Percentiles rank a stretch among this genome's conserved stretches.
Evolutionary conservation across 208 protist genomes (phyloP).

Genomic region (Crithidia brevicula): DNA sequence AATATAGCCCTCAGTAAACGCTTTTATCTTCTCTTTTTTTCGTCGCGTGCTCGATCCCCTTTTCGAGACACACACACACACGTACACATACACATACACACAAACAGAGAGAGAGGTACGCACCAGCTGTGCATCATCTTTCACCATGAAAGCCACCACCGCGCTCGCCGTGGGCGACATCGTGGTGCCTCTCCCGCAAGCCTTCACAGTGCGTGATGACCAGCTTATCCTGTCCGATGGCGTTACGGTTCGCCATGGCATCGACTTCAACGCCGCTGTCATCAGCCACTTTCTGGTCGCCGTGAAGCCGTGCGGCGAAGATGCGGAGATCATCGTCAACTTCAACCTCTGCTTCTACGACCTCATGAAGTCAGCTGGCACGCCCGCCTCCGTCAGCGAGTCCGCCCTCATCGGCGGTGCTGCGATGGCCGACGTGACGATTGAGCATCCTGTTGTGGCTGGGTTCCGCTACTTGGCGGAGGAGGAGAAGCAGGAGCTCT

Average conservation of each 20-base stretch:
- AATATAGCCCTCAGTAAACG: no score
- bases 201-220: constrained; percentile 42
- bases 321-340: constrained; percentile 62
- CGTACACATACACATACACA: neutral
- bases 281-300: constrained; percentile 83
- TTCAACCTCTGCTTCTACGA: constrained; percentile 78
- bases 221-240: constrained; percentile 58
- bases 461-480: constrained; percentile 72
- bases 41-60: neutral
- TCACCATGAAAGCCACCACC: constrained; percentile 51
- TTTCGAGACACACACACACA: neutral
- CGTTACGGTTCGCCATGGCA: constrained; percentile 43
- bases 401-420: neutral
- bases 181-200: constrained; percentile 55
- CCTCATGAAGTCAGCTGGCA: constrained; percentile 23
- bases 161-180: constrained; percentile 63
- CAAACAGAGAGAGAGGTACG: no score
- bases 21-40: no score
- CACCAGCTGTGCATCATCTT: neutral
- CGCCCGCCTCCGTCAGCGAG: neutral
- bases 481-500: constrained; percentile 65
- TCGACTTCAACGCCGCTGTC: constrained; percentile 75
- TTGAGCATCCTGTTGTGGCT: constrained; percentile 37
- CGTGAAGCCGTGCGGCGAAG: constrained; percentile 37
- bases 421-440: constrained; percentile 1